Evolutionary conservation across 164 flowering plant genomes (phyloP).

Genomic region (Brasenia schreberi): DNA sequence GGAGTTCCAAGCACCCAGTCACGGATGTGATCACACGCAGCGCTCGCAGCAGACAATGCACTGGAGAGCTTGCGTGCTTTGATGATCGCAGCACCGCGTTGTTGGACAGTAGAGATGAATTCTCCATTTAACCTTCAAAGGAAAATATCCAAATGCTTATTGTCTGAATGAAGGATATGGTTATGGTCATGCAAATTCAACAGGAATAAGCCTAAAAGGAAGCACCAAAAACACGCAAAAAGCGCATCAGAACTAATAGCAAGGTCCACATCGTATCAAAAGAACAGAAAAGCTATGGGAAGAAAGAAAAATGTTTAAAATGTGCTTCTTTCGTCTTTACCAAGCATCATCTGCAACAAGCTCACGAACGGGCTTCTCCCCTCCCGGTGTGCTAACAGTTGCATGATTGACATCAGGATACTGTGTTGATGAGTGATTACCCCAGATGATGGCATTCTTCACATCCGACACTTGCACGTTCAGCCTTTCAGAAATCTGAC

Average conservation of each 20-base stretch:
- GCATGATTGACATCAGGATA: constrained; percentile 49
- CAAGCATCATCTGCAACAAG: constrained; percentile 86
- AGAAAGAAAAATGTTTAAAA: background rate
- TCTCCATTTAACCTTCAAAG: constrained; percentile 68
- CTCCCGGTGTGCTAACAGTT: constrained; percentile 60
- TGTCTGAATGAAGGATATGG: background rate
- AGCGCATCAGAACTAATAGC: background rate
- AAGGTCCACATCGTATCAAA: background rate
- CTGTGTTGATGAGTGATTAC: constrained; percentile 95
- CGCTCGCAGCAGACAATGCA: constrained; percentile 99
- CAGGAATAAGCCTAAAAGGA: too few species aligned
- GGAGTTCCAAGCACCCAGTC: constrained; percentile 99
- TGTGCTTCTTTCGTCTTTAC: constrained; percentile 18
- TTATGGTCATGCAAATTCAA: background rate
- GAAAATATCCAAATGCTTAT: background rate
- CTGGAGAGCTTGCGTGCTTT: constrained; percentile 95
- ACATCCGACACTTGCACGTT: constrained; percentile 87
- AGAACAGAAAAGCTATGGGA: background rate
- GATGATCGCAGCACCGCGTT: constrained; percentile 99
- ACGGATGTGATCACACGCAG: constrained; percentile 98
- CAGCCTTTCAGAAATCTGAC: constrained; percentile 89
- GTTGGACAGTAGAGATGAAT: constrained; percentile 86
- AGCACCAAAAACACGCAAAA: background rate
- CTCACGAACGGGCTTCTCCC: constrained; percentile 77
- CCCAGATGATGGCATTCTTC: constrained; percentile 95